Evolutionary conservation across 495 filamentous ascomycete species (phyloP), one percentile per base, ranked within the genome.

Genomic region (Aspergillus cavernicola): DNA sequence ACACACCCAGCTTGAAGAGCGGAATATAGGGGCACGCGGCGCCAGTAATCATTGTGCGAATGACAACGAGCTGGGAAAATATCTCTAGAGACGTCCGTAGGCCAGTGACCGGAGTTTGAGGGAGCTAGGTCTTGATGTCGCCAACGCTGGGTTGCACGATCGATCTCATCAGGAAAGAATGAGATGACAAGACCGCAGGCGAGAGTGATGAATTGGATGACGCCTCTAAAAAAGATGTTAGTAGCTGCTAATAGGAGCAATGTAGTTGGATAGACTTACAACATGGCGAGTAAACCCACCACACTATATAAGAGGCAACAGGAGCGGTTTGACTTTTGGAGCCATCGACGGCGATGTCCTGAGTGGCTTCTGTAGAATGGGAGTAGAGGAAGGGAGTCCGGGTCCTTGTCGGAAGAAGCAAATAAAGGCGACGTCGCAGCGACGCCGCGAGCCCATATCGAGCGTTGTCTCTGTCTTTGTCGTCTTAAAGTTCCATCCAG

Each of bases 11-110:
- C 58, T 71, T 84, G 74, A 8, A 90, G 66, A 3, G 85, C 85
- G 3, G 81, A 83, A 63, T 73, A 86, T 0, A 89, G 70, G 0
- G 92, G 92, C 3, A 89, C 79, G 10, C 75, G 78, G 6, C 90
- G 85, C 77, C 77, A 95, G 69, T 95, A 95, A 71, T 96, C 91
- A 63, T 96, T 96, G 67, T 96, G 91, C 0, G 88, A 92, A 66
- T 74, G 65, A 55, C 85, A 90, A 4, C 72, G 77, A 37, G 87
- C 80, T 0, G 89, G 88, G 0, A 74, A 50, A 33, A 92, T 80
- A 56, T 86, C 87, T 9, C 81, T 77, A 5, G 88, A 84, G 58
- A 89, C 85, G 68, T 90, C 85, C 0, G 88, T 89, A 0, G 88
- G 87, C 66, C 89, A 92, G 61, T 76, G 80, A 4, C 76, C 68